Conservation (phyloP, 108 stramenopile species). For the Fragilaria crotonensis region DNA sequence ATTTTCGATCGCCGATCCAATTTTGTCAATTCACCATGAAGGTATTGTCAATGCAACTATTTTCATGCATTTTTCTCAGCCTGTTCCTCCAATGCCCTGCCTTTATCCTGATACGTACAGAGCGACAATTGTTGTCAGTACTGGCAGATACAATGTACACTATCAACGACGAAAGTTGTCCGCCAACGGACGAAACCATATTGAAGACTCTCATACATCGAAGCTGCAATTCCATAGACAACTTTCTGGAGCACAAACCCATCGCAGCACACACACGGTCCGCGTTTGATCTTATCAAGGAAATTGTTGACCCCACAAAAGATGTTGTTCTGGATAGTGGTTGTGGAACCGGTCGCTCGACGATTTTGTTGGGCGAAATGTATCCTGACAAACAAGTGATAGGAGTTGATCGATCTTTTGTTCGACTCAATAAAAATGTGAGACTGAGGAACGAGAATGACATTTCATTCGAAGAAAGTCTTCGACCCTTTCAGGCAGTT, state of each 20-base stretch:
- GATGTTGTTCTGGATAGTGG: slow-evolving; percentile 73
- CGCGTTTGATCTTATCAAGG: slow-evolving; percentile 34
- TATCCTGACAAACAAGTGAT: slow-evolving; percentile 65
- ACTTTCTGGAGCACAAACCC: slow-evolving; percentile 33
- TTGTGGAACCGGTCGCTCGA: slow-evolving; percentile 82
- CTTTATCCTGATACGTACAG: no score
- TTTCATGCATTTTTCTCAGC: no score
- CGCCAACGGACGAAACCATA: slow-evolving; percentile 24
- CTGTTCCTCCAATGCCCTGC: no score
- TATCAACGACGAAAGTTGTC: slow-evolving; percentile 42
- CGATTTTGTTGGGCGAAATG: slow-evolving; percentile 36
- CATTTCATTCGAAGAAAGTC: not conserved
- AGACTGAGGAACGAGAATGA: not conserved
- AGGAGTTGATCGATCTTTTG: slow-evolving; percentile 83
- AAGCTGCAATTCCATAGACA: slow-evolving; percentile 22
- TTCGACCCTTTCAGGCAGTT: slow-evolving; percentile 3
- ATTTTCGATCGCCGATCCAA: no score
- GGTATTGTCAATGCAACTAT: no score
- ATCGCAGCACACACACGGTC: slow-evolving; percentile 44
- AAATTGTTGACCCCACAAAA: not conserved
- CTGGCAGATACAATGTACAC: slow-evolving; percentile 50
- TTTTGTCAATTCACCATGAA: no score
- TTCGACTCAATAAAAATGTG: slow-evolving; percentile 43
- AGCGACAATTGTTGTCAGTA: no score
- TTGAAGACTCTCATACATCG: slow-evolving; percentile 30